These are phyloP conservation scores for Penicillium angulare DNA, from an alignment of 495 filamentous ascomycete genomes.

Conservation along the genomic window DNA sequence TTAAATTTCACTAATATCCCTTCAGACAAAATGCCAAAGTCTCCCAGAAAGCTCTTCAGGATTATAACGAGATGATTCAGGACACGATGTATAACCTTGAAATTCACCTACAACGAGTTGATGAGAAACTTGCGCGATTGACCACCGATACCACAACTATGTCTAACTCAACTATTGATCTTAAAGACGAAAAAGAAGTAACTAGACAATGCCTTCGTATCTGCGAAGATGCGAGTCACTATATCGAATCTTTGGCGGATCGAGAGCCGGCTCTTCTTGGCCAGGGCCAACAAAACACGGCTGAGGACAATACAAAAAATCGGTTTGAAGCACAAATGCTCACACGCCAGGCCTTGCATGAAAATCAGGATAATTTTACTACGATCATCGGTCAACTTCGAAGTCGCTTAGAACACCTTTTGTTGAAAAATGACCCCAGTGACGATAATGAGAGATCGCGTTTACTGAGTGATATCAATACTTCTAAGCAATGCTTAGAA, in stretches of 20 bases:
- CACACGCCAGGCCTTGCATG: slow-evolving; percentile 12
- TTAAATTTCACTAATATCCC: neutral
- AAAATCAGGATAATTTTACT: slow-evolving; percentile 22
- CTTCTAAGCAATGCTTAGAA: slow-evolving; percentile 31
- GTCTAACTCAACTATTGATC: neutral
- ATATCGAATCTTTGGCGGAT: slow-evolving; percentile 10
- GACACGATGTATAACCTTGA: neutral
- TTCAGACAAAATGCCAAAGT: slow-evolving; percentile 1
- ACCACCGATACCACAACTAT: neutral
- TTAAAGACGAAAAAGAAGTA: neutral
- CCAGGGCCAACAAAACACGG: neutral
- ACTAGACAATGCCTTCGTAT: slow-evolving; percentile 1
- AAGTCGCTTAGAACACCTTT: slow-evolving; percentile 22
- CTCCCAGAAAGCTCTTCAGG: neutral
- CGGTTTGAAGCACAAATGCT: slow-evolving; percentile 4
- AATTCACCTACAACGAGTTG: neutral
- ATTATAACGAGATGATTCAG: slow-evolving; percentile 4
- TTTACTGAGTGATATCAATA: slow-evolving; percentile 29
- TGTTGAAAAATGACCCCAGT: slow-evolving; percentile 14
- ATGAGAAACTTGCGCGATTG: neutral
- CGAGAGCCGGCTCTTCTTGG: slow-evolving; percentile 9
- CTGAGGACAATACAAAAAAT: neutral
- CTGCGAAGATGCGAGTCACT: slow-evolving; percentile 1
- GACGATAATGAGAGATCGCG: slow-evolving; percentile 20
- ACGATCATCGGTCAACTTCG: slow-evolving; percentile 24